Base-by-base conservation (phyloP, 768 basidiomycete species). In the Pleurotus platypus region DNA sequence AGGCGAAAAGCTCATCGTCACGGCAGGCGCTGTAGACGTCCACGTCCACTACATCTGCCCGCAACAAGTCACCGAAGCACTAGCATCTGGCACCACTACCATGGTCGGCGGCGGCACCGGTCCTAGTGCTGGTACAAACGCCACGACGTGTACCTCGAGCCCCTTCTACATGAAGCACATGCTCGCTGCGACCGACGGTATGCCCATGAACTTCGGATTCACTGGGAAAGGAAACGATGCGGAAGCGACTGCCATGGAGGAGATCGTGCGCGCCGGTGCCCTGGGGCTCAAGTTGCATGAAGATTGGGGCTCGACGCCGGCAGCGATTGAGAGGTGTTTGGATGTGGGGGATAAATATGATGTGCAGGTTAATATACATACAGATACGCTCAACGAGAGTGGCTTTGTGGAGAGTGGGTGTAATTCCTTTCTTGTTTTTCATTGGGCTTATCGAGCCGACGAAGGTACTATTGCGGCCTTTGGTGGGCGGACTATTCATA, bases 191-290 rank as follows among this genome's bases (percentile, higher is more conserved):
- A 96, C 92, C 11, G 97, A 99, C 67, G 81, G 82, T 4, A 71
- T 98, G 48, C 84, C 94, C 1, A 85, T 97, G 78, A 98, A 98
- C 67, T 93, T 96, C 69, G 91, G 80, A 2, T 91, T 98, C 66
- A 99, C 97, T 1, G 96, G 95, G 12, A 98, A 97, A 71, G 97
- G 95, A 0, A 98, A 98, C 62, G 97, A 99, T 66, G 81, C 90
- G 0, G 93, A 87, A 0, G 75, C 79, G 8, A 76, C 63, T 2
- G 88, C 90, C 3, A 68, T 98, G 54, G 87, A 86, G 68, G 95
- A 97, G 58, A 78, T 94, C 55, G 78, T 96, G 22, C 76, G 77
- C 58, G 92, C 92, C 11, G 95, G 95, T 8, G 93, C 92, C 1
- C 83, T 80, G 12, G 97, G 97, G 1, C 69, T 98, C 63, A 99